Percentiles rank a stretch among this genome's conserved stretches.
These are phyloP conservation scores for Stagonosporopsis tanaceti DNA, from an alignment of 2,329 filamentous ascomycete genomes.

Conservation along the genomic window DNA sequence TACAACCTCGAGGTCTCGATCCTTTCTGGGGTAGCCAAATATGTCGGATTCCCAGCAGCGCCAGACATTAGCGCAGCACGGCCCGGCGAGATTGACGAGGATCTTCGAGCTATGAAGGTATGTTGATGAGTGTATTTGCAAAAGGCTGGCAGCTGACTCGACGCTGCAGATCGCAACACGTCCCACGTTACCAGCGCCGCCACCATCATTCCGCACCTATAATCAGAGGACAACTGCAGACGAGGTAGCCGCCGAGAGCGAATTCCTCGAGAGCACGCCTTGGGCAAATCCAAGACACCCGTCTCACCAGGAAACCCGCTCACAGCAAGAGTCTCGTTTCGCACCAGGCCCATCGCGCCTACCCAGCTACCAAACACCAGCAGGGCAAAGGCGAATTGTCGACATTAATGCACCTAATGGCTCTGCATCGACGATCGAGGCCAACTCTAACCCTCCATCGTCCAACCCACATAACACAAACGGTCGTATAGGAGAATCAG, in stretches of 20 bases:
- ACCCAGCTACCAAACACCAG: conserved; percentile 48
- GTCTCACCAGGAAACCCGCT: conserved; percentile 46
- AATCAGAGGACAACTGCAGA: conserved; percentile 52
- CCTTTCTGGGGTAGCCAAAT: conserved; percentile 88
- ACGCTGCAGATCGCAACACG: conserved; percentile 45
- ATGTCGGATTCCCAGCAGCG: conserved; percentile 95
- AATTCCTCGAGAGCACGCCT: conserved; percentile 86
- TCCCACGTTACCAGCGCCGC: conserved; percentile 33
- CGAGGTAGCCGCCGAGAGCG: conserved; percentile 75
- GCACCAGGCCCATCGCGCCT: conserved; percentile 36
- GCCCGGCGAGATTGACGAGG: conserved; percentile 78
- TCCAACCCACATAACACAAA: conserved; percentile 38
- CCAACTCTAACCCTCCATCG: conserved; percentile 50
- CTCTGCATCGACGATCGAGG: conserved; percentile 51
- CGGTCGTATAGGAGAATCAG: conserved; percentile 42
- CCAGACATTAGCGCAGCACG: conserved; percentile 80
- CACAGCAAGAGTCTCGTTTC: conserved; percentile 48
- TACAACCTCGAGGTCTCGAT: conserved; percentile 97
- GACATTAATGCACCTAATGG: conserved; percentile 48
- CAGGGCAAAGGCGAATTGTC: conserved; percentile 46
- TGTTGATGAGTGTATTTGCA: conserved; percentile 50
- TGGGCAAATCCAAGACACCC: conserved; percentile 85
- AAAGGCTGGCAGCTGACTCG: conserved; percentile 32
- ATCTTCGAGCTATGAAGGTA: conserved; percentile 89
- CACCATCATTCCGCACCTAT: conserved; percentile 45